Base-by-base conservation (phyloP, 1,284 basidiomycete species). In the Chondrostereum purpureum region DNA sequence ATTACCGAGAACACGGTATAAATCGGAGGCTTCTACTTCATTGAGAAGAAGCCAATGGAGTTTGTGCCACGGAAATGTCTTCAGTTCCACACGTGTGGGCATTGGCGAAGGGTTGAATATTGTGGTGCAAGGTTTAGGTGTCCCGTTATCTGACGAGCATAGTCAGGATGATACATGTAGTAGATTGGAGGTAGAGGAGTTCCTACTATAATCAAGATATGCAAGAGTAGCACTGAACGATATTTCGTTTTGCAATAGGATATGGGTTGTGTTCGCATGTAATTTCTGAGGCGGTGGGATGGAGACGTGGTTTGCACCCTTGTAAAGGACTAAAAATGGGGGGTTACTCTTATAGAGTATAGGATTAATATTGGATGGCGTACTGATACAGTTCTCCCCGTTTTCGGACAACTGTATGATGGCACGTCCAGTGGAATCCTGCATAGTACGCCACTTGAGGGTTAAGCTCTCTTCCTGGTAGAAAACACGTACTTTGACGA, bases 241-340 rank as follows among this genome's bases (percentile, higher is more conserved):
- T n/a, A 79, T 76, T 53, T 80, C 78, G 53, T 80, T 80, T 52
- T 80, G 77, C 1, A 80, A 56, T 6, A 79, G 65, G 5, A 79
- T 54, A 53, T 78, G 73, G 0, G 71, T 73, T 37, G 58, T 57
- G 18, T 52, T 49, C 1, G 61, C 58, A 48, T 65, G 66, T 51
- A 60, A 54, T 51, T 23, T 44, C 47, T 6, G 45, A 21, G 43
- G 51, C 24, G 39, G 47, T 43, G 62, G 63, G 8, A 67, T 45
- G 16, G 58, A 49, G 47, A 66, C 66, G 53, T 69, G 69, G 53
- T 80, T 80, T 2, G 77, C 76, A 2, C 77, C 77, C 38, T 74
- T 71, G 52, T 70, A 76, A 1, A 80, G 63, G 31, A 80, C 77
- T 79, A 22, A 34, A 8, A n/a, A n/a, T n/a, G 42, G 4, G 16